Evolutionary conservation across 2,329 filamentous ascomycete genomes (phyloP).

Genomic region (Cryoendolithus antarcticus): DNA sequence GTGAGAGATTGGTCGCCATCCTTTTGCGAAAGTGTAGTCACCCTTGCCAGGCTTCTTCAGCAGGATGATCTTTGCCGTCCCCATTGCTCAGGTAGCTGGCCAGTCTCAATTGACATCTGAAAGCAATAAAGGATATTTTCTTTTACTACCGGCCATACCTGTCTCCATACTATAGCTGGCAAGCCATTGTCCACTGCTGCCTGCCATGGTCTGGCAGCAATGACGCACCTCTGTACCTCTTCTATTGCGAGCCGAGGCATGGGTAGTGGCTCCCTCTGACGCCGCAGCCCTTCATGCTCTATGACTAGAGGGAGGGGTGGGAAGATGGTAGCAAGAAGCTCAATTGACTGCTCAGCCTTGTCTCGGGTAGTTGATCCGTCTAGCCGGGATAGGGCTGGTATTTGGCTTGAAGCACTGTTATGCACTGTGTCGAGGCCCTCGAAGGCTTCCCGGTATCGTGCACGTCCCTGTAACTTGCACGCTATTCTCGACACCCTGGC

Average conservation of each 20-base stretch:
- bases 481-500: no score
- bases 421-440: no score
- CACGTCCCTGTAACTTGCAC: no score
- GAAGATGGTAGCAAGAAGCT: background rate
- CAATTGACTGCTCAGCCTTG: no score
- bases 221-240: background rate
- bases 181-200: slow-evolving; percentile 8
- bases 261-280: background rate
- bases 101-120: slow-evolving; percentile 9
- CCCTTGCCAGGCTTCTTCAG: slow-evolving; percentile 15
- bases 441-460: no score
- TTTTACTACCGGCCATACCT: slow-evolving; percentile 13
- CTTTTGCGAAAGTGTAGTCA: slow-evolving; percentile 16
- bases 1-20: slow-evolving; percentile 20
- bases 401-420: no score
- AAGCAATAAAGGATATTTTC: slow-evolving; percentile 13
- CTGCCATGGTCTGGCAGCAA: slow-evolving; percentile 4
- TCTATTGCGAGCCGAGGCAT: background rate
- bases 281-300: background rate
- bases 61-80: slow-evolving; percentile 17
- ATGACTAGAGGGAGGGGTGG: background rate
- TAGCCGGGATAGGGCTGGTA: no score
- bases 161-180: slow-evolving; percentile 12
- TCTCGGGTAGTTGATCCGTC: no score
- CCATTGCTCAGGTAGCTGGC: slow-evolving; percentile 14